Conservation (phyloP, 2,329 filamentous ascomycete species). For the Trichoderma afroharzianum region DNA sequence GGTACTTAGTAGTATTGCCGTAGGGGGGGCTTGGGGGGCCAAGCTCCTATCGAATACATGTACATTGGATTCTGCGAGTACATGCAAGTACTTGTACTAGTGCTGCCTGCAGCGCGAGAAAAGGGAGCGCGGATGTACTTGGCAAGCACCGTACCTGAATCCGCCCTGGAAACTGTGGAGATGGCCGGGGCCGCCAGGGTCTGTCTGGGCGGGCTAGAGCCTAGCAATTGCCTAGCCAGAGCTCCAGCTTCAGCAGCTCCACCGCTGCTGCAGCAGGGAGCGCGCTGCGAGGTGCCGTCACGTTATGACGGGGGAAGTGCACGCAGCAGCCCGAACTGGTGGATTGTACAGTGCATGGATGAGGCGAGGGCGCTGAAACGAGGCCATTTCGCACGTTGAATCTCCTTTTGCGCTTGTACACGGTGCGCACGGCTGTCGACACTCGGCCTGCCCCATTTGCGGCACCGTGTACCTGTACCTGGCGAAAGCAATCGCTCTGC, state of each 20-base stretch:
- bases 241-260: constrained; percentile 6
- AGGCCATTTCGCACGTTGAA: background rate
- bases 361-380: background rate
- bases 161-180: constrained; percentile 13
- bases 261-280: constrained; percentile 8
- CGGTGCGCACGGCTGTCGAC: background rate
- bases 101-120: background rate
- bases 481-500: background rate
- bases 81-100: constrained; percentile 15
- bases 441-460: background rate
- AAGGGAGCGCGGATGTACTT: constrained; percentile 14
- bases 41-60: background rate
- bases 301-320: constrained; percentile 4
- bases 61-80: background rate
- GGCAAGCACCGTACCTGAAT: constrained; percentile 13
- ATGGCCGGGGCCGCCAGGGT: background rate
- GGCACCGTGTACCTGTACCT: constrained; percentile 6
- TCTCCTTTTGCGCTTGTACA: constrained; percentile 7
- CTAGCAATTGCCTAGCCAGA: background rate
- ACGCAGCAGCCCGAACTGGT: constrained; percentile 12
- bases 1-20: constrained; percentile 9
- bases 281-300: constrained; percentile 9
- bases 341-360: constrained; percentile 3
- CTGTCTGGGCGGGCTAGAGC: background rate
- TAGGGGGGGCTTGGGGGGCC: background rate